Evolutionary conservation across 331 rosid genomes (phyloP), one percentile per base, ranked within the genome.

Genomic region (Rosa hybrid): DNA sequence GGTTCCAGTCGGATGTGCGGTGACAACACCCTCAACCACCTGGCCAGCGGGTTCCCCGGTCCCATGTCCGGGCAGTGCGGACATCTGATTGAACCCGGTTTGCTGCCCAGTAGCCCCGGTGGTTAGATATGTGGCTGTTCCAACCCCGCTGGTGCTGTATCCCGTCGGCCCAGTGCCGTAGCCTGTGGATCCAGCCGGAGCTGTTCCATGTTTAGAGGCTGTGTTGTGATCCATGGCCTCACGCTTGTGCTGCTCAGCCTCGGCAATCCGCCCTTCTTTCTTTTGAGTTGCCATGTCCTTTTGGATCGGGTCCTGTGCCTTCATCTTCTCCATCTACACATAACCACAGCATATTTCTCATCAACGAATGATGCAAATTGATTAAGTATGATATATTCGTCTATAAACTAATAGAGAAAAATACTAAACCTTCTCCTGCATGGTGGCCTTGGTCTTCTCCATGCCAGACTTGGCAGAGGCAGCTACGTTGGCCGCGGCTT

Each of bases 401-500:
- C 7, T 0, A 9, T 63, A 12, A 13, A 1, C 41, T 9, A 12
- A 34, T 1, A 17, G 12, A 12, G 5, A 7, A 72, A 70, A 70
- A 68, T 20, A 9, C 4, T 17, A 27, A 45, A 93, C 98, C 98
- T 92, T 94, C 74, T 94, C 98, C 38, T 90, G 91, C 7, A 86
- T 74, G 1, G 84, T 65, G 82, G 95, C 97, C 42, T 90, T 91
- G 85, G 90, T 88, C 68, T 91, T 94, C 49, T 91, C 91, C 98
- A 86, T 80, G 77, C 98, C 91, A 42, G 91, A 77, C 39, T 68
- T 88, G 18, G 98, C 98, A 9, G 97, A 88, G 78, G 98, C 96
- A 20, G 86, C 90, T 10, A 91, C 27, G 49, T 94, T 90, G 23
- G 96, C 86, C 7, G 90, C 90, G 0, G 88, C 74, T 82, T 94